These are phyloP conservation scores for Annulohypoxylon bovei DNA, from an alignment of 495 filamentous ascomycete genomes.

Conservation along the genomic window DNA sequence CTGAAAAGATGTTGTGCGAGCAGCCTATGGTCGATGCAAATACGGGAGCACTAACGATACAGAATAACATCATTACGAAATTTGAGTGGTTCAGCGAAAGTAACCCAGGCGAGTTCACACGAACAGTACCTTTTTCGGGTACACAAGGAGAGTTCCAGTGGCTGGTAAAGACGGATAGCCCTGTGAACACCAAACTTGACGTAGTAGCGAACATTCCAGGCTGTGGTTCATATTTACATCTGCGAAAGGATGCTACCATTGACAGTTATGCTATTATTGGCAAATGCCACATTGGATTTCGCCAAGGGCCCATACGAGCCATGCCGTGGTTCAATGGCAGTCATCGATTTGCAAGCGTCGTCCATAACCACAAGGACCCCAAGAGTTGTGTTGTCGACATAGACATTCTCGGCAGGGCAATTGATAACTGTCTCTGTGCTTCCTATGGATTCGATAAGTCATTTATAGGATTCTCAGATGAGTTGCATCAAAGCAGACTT, in stretches of 20 bases:
- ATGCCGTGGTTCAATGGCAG: too few relatives aligned
- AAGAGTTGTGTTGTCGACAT: background rate
- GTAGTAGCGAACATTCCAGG: background rate
- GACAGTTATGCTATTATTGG: background rate
- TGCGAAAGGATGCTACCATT: background rate
- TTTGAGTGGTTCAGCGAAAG: background rate
- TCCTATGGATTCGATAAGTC: background rate
- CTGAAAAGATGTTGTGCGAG: background rate
- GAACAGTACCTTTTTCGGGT: background rate
- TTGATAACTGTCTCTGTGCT: background rate
- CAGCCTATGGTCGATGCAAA: background rate
- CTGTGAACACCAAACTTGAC: background rate
- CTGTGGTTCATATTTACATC: slow-evolving; percentile 3
- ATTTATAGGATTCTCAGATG: background rate
- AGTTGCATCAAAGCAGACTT: background rate
- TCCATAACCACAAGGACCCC: too few relatives aligned
- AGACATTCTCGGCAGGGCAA: background rate
- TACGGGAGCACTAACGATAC: background rate
- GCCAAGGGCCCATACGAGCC: background rate
- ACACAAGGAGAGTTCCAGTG: background rate
- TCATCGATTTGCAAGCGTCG: too few relatives aligned
- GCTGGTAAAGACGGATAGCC: background rate
- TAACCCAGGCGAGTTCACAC: background rate
- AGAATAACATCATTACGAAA: background rate
- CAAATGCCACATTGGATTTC: background rate